Conservation (phyloP, 495 filamentous ascomycete genomes). For the Penicillium odoratum region DNA sequence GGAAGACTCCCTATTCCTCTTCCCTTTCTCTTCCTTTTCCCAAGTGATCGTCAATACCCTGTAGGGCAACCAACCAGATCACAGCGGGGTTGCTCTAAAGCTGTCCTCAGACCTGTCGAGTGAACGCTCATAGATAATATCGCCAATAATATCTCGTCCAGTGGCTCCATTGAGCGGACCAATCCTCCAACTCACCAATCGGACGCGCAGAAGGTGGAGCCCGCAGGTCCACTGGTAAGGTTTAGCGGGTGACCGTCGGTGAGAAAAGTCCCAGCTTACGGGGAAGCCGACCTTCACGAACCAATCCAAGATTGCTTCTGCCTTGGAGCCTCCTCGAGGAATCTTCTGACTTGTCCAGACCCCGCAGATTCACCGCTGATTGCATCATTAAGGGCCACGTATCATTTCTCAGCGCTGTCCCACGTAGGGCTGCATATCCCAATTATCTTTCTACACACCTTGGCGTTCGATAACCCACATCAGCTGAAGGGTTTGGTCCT, state of each 20-base stretch:
- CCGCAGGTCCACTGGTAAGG: slow-evolving; percentile 17
- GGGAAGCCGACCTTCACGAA: neutral
- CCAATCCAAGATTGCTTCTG: slow-evolving; percentile 21
- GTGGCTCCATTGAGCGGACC: slow-evolving; percentile 17
- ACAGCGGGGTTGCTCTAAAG: slow-evolving; percentile 7
- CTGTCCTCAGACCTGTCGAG: slow-evolving; percentile 5
- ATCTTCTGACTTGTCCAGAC: slow-evolving; percentile 4
- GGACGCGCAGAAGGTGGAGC: slow-evolving; percentile 2
- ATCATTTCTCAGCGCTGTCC: neutral
- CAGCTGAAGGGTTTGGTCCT: slow-evolving; percentile 7
- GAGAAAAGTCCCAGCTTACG: slow-evolving; percentile 8
- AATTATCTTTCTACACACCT: neutral
- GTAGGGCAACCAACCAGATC: slow-evolving; percentile 33
- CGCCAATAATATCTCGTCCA: slow-evolving; percentile 6
- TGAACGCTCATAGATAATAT: slow-evolving; percentile 2
- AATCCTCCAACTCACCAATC: slow-evolving; percentile 17
- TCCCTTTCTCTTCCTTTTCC: slow-evolving; percentile 3
- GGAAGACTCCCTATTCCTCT: neutral
- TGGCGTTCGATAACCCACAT: neutral
- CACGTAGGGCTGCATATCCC: slow-evolving; percentile 7
- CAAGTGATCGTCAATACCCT: neutral
- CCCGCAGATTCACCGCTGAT: slow-evolving; percentile 25
- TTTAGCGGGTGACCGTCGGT: slow-evolving; percentile 21
- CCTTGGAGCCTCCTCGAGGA: slow-evolving; percentile 23
- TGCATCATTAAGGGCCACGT: slow-evolving; percentile 10